These are phyloP conservation scores for Tritrichomonas foetus DNA, from an alignment of 208 protist species.

Conservation along the genomic window DNA sequence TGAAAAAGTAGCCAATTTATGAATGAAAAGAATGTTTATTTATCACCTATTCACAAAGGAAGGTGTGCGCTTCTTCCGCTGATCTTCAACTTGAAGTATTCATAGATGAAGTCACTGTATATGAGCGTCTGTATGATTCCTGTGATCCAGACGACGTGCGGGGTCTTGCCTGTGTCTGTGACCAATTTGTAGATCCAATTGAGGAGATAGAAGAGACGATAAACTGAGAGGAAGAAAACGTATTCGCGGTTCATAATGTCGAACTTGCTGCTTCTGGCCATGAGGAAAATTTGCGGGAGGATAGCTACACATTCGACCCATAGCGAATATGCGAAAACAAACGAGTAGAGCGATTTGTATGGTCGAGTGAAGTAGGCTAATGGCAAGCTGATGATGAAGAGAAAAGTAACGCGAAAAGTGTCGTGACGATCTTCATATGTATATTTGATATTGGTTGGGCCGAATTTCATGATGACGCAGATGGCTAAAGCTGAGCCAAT, in stretches of 20 bases:
- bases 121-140: conserved; percentile 37
- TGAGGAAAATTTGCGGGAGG: conserved; percentile 16
- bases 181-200: conserved; percentile 41
- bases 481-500: not conserved
- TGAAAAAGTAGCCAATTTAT: too few relatives aligned
- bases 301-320: conserved; percentile 35
- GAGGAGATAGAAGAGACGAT: conserved; percentile 18
- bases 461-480: not conserved
- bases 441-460: not conserved
- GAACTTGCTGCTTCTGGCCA: not conserved
- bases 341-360: not conserved
- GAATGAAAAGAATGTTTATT: too few relatives aligned
- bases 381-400: not conserved
- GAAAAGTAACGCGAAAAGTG: not conserved
- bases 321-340: not conserved
- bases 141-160: not conserved
- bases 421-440: conserved; percentile 38
- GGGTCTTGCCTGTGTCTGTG: not conserved
- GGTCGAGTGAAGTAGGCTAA: not conserved
- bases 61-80: not conserved
- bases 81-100: conserved; percentile 18
- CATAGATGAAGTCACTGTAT: conserved; percentile 41
- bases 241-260: conserved; percentile 36
- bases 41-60: conserved; percentile 37
- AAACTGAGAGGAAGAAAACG: conserved; percentile 3